Percentiles rank a stretch among this genome's conserved stretches.
Evolutionary conservation across 179 eudicot species (phyloP).

Genomic region (Patellifolia procumbens): DNA sequence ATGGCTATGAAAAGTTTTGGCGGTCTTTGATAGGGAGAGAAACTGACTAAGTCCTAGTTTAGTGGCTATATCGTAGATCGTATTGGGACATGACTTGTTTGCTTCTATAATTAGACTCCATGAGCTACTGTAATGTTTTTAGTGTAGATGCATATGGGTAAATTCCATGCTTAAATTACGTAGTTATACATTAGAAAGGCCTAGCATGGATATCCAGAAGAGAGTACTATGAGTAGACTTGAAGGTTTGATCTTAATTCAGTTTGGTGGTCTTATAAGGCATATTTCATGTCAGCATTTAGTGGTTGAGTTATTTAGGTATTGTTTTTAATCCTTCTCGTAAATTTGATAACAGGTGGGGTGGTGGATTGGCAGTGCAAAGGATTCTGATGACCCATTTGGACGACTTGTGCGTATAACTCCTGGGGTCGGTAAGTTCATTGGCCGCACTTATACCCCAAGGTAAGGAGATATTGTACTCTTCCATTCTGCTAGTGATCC

Average conservation of each 20-base stretch:
- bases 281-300: conserved; percentile 5
- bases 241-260: not conserved
- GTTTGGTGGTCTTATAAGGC: not conserved
- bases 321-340: conserved; percentile 1
- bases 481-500: conserved; percentile 12
- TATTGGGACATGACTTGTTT: too few relatives aligned
- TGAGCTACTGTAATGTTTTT: not conserved
- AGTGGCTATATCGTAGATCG: too few relatives aligned
- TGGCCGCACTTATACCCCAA: conserved; percentile 81
- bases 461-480: conserved; percentile 40
- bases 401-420: conserved; percentile 73
- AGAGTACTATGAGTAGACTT: not conserved
- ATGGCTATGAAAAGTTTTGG: too few relatives aligned
- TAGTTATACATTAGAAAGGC: not conserved
- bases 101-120: too few relatives aligned
- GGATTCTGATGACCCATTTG: conserved; percentile 90
- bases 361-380: conserved; percentile 98
- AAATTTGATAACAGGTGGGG: conserved; percentile 63
- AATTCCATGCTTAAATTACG: too few relatives aligned
- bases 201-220: not conserved
- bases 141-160: not conserved
- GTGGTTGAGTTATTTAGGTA: not conserved
- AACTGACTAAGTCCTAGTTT: too few relatives aligned
- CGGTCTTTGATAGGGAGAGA: too few relatives aligned
- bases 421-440: conserved; percentile 94